Evolutionary conservation across 2,329 filamentous ascomycete species (phyloP).

Genomic region (Aspergillus udagawae): DNA sequence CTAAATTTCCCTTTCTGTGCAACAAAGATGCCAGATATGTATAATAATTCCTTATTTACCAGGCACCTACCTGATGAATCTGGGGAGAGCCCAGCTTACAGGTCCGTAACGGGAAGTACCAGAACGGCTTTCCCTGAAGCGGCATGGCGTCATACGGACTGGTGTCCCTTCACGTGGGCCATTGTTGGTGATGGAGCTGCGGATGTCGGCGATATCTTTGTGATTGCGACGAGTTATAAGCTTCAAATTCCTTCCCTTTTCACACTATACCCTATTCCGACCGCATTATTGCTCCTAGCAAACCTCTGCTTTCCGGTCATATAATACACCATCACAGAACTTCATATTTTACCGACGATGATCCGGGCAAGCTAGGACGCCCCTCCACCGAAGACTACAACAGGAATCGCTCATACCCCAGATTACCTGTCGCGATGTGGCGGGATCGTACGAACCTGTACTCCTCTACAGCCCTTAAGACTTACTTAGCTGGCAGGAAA

Average conservation of each 20-base stretch:
- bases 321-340: background rate
- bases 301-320: background rate
- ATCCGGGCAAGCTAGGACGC: conserved; percentile 12
- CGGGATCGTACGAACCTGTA: conserved; percentile 99
- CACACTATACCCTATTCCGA: background rate
- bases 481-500: background rate
- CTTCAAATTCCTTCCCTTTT: background rate
- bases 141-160: conserved; percentile 9
- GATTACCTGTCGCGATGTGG: conserved; percentile 74
- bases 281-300: background rate
- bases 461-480: background rate
- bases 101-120: background rate
- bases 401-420: conserved; percentile 5
- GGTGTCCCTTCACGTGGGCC: conserved; percentile 17
- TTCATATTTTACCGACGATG: conserved; percentile 8
- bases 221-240: background rate
- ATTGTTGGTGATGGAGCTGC: conserved; percentile 11
- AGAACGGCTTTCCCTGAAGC: conserved; percentile 9
- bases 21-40: background rate
- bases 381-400: conserved; percentile 17
- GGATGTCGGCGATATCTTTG: conserved; percentile 2
- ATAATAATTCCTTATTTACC: background rate
- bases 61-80: background rate
- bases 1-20: background rate
- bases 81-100: conserved; percentile 6